Evolutionary conservation across 1,284 basidiomycete species (phyloP), one percentile per base, ranked within the genome.

Genomic region (Lignosus rhinocerotis): DNA sequence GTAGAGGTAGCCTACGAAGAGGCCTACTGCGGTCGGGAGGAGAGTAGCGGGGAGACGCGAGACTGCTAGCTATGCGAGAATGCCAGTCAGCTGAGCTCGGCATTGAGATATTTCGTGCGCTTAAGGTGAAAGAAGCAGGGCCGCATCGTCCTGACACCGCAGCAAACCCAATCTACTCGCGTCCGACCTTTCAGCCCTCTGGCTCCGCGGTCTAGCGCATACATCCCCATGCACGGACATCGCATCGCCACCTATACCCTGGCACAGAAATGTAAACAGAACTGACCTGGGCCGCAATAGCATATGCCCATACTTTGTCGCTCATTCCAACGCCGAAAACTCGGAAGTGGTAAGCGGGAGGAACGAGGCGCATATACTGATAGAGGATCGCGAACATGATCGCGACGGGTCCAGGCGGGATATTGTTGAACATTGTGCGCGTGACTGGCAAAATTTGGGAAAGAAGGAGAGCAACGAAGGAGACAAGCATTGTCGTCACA

Each of bases 351-450:
- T 95, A 96, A 4, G 85, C 79, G 0, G 86, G 75, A 0, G 93
- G 93, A 0, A 94, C 84, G 41, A 92, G 81, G 52, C 91, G 80
- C 55, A 83, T 82, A 72, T 90, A 90, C 68, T 94, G 93, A 73
- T 92, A 95, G 47, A 94, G 67, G 47, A 93, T 83, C 67, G 83
- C 84, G 78, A 88, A 90, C 11, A 91, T 68, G 6, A 94, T 68
- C 2, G 88, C 80, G 38, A 85, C 81, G 0, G 92, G 90, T 2
- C 94, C 94, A 30, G 90, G 75, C 0, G 92, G 86, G 9, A 95
- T 83, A 51, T 82, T 74, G 66, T 90, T 91, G 60, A 95, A 73
- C 3, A 88, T 86, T 6, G 44, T 7, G 16, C 67, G 31, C 30
- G 66, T 66, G n/a, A 87, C 65, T 6, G 80, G 64, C 88, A 80